phyloP scores from a whole-genome alignment of 306 rosid genomes.

The Morella rubra region DNA sequence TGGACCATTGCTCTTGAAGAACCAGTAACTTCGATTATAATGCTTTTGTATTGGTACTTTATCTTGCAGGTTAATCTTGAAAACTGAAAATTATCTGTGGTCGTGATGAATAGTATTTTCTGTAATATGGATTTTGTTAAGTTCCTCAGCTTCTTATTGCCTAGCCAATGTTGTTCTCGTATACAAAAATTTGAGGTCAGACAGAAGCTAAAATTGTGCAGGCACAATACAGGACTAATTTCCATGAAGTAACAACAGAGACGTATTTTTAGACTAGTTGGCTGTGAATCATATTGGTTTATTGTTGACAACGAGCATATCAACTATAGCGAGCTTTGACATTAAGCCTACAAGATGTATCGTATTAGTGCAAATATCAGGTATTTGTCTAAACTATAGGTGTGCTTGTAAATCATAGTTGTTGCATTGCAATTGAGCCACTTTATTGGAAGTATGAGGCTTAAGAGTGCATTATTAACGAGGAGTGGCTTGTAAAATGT shows the following conservation, averaged over 20 bases:
- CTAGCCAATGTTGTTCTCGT: background rate
- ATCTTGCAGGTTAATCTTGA: constrained; percentile 10
- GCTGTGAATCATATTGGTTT: background rate
- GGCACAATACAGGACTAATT: too few relatives aligned
- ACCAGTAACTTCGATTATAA: constrained; percentile 28
- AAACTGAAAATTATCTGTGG: background rate
- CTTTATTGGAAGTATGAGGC: too few relatives aligned
- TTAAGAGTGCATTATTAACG: too few relatives aligned
- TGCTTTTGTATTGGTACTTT: background rate
- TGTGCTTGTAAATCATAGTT: background rate
- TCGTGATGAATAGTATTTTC: background rate
- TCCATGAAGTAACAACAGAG: too few relatives aligned
- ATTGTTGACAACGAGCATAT: background rate
- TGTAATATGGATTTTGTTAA: background rate
- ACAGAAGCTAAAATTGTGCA: background rate
- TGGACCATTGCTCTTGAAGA: constrained; percentile 86
- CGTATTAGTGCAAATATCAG: background rate
- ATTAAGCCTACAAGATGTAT: background rate
- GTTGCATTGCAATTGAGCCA: background rate
- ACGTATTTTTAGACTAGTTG: background rate
- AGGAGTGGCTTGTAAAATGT: too few relatives aligned
- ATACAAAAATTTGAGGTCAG: background rate
- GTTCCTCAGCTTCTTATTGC: background rate
- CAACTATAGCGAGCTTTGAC: background rate
- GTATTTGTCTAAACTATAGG: background rate